phyloP scores from a whole-genome alignment of 2,329 filamentous ascomycete genomes.

The Bipolaris cookei region DNA sequence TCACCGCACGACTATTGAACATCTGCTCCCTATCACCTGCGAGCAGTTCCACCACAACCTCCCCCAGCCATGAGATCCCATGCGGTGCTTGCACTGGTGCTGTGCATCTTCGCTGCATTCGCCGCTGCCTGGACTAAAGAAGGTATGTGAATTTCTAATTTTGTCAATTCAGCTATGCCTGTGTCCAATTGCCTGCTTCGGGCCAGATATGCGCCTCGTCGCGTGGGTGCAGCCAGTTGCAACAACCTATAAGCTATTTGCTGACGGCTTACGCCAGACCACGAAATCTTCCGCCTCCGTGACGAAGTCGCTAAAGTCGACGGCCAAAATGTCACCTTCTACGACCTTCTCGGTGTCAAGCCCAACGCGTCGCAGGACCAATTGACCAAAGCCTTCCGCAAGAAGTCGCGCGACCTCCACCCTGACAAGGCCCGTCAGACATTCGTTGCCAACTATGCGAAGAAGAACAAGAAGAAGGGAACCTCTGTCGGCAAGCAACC shows the following conservation, averaged over 20 bases:
- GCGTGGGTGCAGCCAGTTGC: slow-evolving; percentile 25
- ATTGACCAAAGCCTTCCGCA: slow-evolving; percentile 92
- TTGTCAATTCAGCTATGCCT: slow-evolving; percentile 7
- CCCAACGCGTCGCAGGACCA: slow-evolving; percentile 80
- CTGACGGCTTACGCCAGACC: slow-evolving; percentile 64
- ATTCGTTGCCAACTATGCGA: slow-evolving; percentile 71
- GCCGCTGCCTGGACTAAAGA: slow-evolving; percentile 87
- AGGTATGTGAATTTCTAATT: slow-evolving; percentile 59
- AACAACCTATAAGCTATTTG: slow-evolving; percentile 13
- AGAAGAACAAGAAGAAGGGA: slow-evolving; percentile 59
- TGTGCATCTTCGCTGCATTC: slow-evolving; percentile 71
- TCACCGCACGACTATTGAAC: slow-evolving; percentile 26
- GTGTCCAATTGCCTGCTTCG: slow-evolving; percentile 9
- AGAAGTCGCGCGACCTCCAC: slow-evolving; percentile 81
- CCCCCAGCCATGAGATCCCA: slow-evolving; percentile 71
- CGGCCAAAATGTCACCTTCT: slow-evolving; percentile 83
- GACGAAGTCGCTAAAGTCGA: slow-evolving; percentile 82
- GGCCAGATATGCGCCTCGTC: slow-evolving; percentile 17
- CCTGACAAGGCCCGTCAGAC: slow-evolving; percentile 94
- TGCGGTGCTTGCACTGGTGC: slow-evolving; percentile 67
- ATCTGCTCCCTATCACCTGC: slow-evolving; percentile 32
- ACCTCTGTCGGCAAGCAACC: slow-evolving; percentile 71
- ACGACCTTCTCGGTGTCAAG: slow-evolving; percentile 84
- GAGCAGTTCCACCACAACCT: slow-evolving; percentile 25
- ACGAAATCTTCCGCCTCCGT: slow-evolving; percentile 94